Base-by-base conservation (phyloP, 345 rosid species). In the Salix suchowensis region DNA sequence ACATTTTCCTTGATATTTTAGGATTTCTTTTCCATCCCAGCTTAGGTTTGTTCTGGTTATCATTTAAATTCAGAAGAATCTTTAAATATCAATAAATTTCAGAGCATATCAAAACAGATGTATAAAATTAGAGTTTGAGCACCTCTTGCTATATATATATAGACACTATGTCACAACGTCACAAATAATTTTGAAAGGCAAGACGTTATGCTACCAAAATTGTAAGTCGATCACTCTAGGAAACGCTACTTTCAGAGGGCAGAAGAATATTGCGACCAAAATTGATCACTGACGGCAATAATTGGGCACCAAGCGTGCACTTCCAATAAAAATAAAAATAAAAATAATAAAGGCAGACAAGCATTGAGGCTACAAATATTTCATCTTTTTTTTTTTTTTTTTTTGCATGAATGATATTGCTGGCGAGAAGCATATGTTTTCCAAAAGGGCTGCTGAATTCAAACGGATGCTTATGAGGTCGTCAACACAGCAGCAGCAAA, bases 281-380 rank as follows among this genome's bases (percentile, higher is more conserved):
- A 23, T n/a, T 9, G n/a, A 55, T 73, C 77, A 81, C 77, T 85
- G 86, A 70, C 84, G 72, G 78, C 84, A 87, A 84, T 86, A 86
- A 84, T 83, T 83, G 88, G 88, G 89, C 64, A 82, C 87, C 83
- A 83, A 64, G 75, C 46, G 46, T 42, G 46, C 78, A 77, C 83
- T 85, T 76, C 84, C 78, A 85, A 74, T 24, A 15, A n/a, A 72
- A 77, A 64, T 68, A 73, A 1, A 73, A 36, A 5, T 0, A 75
- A 68, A 23, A n/a, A 32, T 48, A n/a, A 14, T 4, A 13, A 37
- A 10, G 21, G 50, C 6, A 26, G n/a, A 24, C n/a, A 7, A 67
- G 28, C 78, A 70, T 42, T 67, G 68, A 70, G 61, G 26, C 46
- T 67, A 50, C 58, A 21, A n/a, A 55, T 65, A 74, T 23, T 67